A percentile compares a stretch with the other conserved stretches of the same genome.
Evolutionary conservation across 106 monocot species (phyloP).

Genomic region (Triglochin maritima): DNA sequence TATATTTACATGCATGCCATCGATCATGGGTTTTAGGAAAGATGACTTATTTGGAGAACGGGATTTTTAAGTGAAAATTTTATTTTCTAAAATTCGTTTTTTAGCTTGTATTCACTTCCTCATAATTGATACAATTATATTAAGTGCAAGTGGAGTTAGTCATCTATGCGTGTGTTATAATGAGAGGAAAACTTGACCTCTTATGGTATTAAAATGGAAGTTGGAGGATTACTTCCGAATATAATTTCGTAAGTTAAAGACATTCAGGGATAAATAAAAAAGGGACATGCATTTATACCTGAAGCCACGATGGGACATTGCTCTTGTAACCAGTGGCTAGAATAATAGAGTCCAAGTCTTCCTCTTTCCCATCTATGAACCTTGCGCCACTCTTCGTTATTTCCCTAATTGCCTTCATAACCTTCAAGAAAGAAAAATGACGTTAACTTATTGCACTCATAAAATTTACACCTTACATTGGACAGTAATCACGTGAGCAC

Average conservation of each 20-base stretch:
- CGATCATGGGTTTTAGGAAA: too few species aligned
- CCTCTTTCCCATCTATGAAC: constrained; percentile 82
- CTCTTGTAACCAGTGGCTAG: constrained; percentile 91
- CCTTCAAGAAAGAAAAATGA: constrained; percentile 24
- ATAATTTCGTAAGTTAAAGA: too few species aligned
- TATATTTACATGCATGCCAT: too few species aligned
- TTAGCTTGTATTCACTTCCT: background rate
- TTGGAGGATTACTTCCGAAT: background rate
- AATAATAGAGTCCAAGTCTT: constrained; percentile 68
- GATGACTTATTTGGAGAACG: too few species aligned
- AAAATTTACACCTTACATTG: too few species aligned
- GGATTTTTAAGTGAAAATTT: too few species aligned
- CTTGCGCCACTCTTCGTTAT: constrained; percentile 53
- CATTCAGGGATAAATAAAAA: too few species aligned
- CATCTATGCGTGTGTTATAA: background rate
- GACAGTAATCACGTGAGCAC: too few species aligned
- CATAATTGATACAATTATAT: background rate
- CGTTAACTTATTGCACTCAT: background rate
- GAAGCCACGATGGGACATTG: constrained; percentile 90
- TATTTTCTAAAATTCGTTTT: too few species aligned
- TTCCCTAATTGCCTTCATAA: constrained; percentile 63
- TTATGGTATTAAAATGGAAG: background rate
- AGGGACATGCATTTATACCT: constrained; percentile 29
- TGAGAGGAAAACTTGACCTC: background rate
- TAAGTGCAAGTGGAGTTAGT: background rate